Base-by-base conservation (phyloP, 805 yeast species). In the Scheffersomyces amazonensis region DNA sequence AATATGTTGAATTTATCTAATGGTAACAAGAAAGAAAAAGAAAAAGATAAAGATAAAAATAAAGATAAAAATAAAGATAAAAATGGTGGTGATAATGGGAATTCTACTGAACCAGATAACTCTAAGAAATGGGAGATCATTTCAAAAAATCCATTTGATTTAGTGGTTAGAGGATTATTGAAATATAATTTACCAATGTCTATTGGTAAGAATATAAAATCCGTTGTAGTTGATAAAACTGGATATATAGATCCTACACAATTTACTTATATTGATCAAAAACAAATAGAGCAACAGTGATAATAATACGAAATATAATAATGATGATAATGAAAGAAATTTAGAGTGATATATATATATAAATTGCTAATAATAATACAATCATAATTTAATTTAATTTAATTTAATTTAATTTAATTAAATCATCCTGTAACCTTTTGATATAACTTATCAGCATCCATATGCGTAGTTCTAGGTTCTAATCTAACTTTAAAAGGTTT, bases 161-260 rank as follows among this genome's bases (percentile, higher is more conserved):
- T 91, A 47, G 84, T 88, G 16, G 71, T 91, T 3, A 70, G 95
- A 35, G 98, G 98, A 1, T 80, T 82, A 16, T 71, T 91, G 55
- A 80, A 77, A 52, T 91, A 91, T 60, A 77, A 75, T 35, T 67
- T 89, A 37, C 93, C 96, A 1, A 69, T 90, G 45, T 52, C 59
- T 25, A 27, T 27, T 13, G 34, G 34, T 12, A 52, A 54, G 34
- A 66, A 72, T 7, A 69, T 69, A 34, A 74, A 76, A 50, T 74
- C 84, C 0, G 73, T 83, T 3, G 78, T 81, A 2, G 79, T 86
- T 8, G 81, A 80, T 42, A 78, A 78, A 49, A 67, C 75, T 6
- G 71, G 76, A 3, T 62, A 64, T 24, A 73, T 85, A 16, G 81
- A 82, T 54, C 87, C 87, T 5, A 54, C 46, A 3, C 30, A 27